Base-by-base conservation (phyloP, 192 early-diverging fungal genomes). In the Dissophora ornata region DNA sequence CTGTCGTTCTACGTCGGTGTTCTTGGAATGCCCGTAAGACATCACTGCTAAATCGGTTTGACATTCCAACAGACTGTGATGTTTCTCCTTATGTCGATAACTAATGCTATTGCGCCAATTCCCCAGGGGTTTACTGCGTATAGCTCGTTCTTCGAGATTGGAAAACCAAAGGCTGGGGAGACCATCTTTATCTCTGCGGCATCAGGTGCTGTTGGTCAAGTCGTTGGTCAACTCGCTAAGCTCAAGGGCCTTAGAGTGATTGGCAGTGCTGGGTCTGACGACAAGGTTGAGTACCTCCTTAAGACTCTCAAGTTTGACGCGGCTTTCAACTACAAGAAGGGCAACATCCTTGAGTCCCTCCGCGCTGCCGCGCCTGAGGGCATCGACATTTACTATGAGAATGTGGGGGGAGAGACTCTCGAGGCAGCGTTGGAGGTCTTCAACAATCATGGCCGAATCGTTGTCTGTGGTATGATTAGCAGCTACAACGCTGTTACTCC, bases 381-480 rank as follows among this genome's bases (percentile, higher is more conserved):
- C 0, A 86, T 96, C 53, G 94, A 97, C 65, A 88, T 96, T n/a
- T 96, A 95, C 68, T 97, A 90, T 82, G 94, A 96, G 48, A 88
- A 92, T 45, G 93, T 95, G 24, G 94, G 92, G 1, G 70, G 54
- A 7, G 61, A 58, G 2, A 38, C 52, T 9, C 22, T 64, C 1
- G 70, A 73, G 21, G 41, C 57, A 10, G 70, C 62, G 15, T 22
- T 64, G 18, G 55, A 73, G 24, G 15, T 49, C 33, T 19, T 73
- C 12, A 73, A 59, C 34, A 4, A 18, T 12, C 32, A 51, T 16
- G 70, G 70, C 4, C 60, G 60, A 1, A 26, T 64, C 47, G 32
- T 73, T 28, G 21, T 41, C 15, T 24, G 62, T 16, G 69, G 69
- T 0, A 16, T 15, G 5, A 18, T 63, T 18, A 21, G 50, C 19